These are phyloP conservation scores for Yamadazyma kitorensis DNA, from an alignment of 805 yeast genomes.

Conservation along the genomic window DNA sequence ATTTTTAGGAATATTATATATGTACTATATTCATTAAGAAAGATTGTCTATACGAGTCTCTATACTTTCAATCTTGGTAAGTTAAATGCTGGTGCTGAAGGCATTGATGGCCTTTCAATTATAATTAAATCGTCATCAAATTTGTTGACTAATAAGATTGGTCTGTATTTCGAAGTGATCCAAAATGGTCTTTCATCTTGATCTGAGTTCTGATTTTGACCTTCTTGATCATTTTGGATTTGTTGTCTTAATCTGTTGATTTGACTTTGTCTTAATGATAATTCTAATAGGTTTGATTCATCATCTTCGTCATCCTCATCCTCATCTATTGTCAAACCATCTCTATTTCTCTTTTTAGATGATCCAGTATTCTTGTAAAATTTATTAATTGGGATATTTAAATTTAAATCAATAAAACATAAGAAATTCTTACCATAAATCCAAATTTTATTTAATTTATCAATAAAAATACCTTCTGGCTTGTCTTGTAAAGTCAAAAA, in stretches of 20 bases:
- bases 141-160: conserved; percentile 59
- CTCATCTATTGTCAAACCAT: conserved; percentile 37
- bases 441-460: conserved; percentile 55
- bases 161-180: conserved; percentile 72
- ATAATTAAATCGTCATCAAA: conserved; percentile 62
- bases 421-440: conserved; percentile 87
- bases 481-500: conserved; percentile 58
- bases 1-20: background rate
- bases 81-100: conserved; percentile 63
- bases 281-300: conserved; percentile 24
- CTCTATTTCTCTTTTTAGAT: conserved; percentile 41
- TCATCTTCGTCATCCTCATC: conserved; percentile 23
- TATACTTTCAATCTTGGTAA: conserved; percentile 50
- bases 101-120: conserved; percentile 71
- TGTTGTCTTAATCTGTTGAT: conserved; percentile 34
- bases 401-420: conserved; percentile 63
- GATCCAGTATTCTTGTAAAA: conserved; percentile 22
- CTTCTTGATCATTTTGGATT: conserved; percentile 39
- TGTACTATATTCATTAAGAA: conserved; percentile 1
- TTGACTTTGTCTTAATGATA: conserved; percentile 28
- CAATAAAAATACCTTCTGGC: conserved; percentile 68
- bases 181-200: conserved; percentile 52
- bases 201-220: conserved; percentile 23
- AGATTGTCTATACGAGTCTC: background rate
- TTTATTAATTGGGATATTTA: conserved; percentile 50